Percentiles rank a stretch among this genome's conserved stretches.
phyloP scores from a whole-genome alignment of 805 yeast species.

The Pichia exigua region DNA sequence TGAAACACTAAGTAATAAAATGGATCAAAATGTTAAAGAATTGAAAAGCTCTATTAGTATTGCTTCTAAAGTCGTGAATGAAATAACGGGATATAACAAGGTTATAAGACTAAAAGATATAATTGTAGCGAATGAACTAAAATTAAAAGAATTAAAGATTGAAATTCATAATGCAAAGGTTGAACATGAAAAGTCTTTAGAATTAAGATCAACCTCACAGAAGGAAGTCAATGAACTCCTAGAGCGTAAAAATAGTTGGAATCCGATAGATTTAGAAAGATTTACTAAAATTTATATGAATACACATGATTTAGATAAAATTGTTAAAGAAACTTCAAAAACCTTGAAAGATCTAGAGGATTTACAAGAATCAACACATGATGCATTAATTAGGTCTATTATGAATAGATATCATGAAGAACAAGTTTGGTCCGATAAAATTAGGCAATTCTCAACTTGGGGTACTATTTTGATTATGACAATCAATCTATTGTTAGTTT shows the following conservation, averaged over 20 bases:
- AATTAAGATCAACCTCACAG: conserved; percentile 61
- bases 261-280: conserved; percentile 65
- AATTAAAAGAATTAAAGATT: conserved; percentile 40
- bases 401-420: conserved; percentile 91
- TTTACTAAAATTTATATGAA: conserved; percentile 76
- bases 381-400: conserved; percentile 65
- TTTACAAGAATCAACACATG: conserved; percentile 60
- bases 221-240: conserved; percentile 79
- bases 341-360: conserved; percentile 48
- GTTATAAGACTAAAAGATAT: conserved; percentile 63
- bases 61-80: conserved; percentile 68
- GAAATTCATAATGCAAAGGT: conserved; percentile 42
- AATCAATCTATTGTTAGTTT: conserved; percentile 66
- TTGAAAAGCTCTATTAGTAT: conserved; percentile 49
- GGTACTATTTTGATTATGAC: conserved; percentile 92
- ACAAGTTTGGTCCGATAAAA: conserved; percentile 96
- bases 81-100: conserved; percentile 82
- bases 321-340: conserved; percentile 44
- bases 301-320: conserved; percentile 66
- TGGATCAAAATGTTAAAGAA: conserved; percentile 45
- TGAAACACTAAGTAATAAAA: conserved; percentile 32
- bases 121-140: conserved; percentile 49
- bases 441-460: conserved; percentile 91
- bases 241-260: conserved; percentile 81
- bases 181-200: conserved; percentile 52